Conservation (phyloP, 2,329 filamentous ascomycete genomes). For the Cercospora brassicicola region DNA sequence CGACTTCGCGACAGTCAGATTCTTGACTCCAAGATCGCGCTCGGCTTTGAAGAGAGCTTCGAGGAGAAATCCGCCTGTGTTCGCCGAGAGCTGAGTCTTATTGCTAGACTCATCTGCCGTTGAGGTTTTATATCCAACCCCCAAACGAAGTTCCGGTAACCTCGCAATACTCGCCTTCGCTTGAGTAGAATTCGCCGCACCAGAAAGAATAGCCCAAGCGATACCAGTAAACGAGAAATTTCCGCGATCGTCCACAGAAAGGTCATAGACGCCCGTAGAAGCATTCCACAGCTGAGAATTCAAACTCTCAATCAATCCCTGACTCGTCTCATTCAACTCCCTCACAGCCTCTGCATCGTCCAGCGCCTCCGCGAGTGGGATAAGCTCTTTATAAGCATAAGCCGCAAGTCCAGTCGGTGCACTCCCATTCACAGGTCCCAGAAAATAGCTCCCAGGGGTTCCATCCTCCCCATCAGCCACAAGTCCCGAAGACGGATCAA, state of each 20-base stretch:
- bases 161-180: constrained; percentile 36
- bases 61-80: constrained; percentile 50
- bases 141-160: constrained; percentile 37
- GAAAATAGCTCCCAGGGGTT: constrained; percentile 26
- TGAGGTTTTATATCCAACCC: constrained; percentile 42
- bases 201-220: constrained; percentile 40
- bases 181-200: constrained; percentile 39
- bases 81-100: constrained; percentile 45
- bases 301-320: constrained; percentile 31
- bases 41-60: constrained; percentile 39
- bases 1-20: constrained; percentile 30
- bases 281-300: constrained; percentile 41
- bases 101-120: constrained; percentile 28
- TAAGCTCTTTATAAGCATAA: constrained; percentile 33
- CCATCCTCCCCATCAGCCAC: constrained; percentile 18
- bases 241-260: constrained; percentile 28
- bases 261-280: constrained; percentile 37
- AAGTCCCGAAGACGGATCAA: constrained; percentile 35
- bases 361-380: constrained; percentile 37
- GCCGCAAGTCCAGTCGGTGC: constrained; percentile 33
- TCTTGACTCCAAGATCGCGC: constrained; percentile 27
- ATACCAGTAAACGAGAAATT: constrained; percentile 41
- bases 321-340: constrained; percentile 30
- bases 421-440: constrained; percentile 37
- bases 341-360: constrained; percentile 33